phyloP scores from a whole-genome alignment of 257 asterid genomes.

The Asclepias syriaca region DNA sequence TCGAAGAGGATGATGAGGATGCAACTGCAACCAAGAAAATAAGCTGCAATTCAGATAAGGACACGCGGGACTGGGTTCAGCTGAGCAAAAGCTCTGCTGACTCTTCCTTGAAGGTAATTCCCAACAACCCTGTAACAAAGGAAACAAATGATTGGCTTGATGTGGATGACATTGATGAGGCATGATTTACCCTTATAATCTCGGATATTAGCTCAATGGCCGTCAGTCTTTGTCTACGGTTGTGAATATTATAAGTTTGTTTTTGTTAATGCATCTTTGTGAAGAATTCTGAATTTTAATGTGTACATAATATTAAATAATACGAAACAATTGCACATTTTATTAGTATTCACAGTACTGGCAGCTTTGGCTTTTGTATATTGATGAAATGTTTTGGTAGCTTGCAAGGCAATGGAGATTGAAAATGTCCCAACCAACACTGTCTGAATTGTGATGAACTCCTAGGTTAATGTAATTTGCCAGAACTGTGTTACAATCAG shows the following conservation, averaged over 20 bases:
- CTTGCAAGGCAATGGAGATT: neutral
- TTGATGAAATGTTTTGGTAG: neutral
- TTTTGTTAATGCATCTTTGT: neutral
- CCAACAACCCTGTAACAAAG: constrained; percentile 28
- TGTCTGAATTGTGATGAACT: neutral
- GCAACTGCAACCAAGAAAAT: constrained; percentile 45
- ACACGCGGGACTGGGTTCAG: constrained; percentile 82
- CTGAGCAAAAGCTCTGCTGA: constrained; percentile 44
- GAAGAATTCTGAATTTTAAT: neutral
- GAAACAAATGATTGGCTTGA: constrained; percentile 75
- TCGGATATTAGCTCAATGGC: neutral
- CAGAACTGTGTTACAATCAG: neutral
- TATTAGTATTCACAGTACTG: neutral
- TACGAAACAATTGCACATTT: neutral
- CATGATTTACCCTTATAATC: constrained; percentile 21
- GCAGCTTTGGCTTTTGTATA: neutral
- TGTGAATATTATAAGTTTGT: neutral
- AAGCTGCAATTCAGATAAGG: constrained; percentile 57
- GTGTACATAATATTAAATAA: constrained; percentile 2
- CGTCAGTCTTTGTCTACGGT: neutral
- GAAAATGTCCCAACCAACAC: neutral
- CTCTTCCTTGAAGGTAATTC: constrained; percentile 22
- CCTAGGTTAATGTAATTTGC: neutral
- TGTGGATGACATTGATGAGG: constrained; percentile 45
- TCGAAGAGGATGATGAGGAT: constrained; percentile 79